Percentiles rank a stretch among this genome's conserved stretches.
These are phyloP conservation scores for Calonectria montana DNA, from an alignment of 2,329 filamentous ascomycete genomes.

Conservation along the genomic window DNA sequence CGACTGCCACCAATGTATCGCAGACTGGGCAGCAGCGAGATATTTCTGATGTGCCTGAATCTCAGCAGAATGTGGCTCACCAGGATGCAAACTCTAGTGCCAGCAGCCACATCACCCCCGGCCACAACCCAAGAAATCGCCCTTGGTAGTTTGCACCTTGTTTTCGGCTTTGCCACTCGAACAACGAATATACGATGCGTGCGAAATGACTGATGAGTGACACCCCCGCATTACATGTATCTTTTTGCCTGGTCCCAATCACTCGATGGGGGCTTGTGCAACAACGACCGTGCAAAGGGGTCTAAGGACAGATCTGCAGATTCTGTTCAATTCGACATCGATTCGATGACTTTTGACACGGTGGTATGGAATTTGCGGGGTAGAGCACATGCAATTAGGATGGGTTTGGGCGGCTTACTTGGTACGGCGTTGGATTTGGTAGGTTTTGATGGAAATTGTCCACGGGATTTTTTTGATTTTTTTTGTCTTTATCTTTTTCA, in stretches of 20 bases:
- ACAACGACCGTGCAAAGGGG: neutral
- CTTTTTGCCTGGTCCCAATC: neutral
- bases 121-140: conserved; percentile 24
- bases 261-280: neutral
- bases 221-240: neutral
- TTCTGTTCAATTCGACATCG: neutral
- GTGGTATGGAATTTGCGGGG: conserved; percentile 15
- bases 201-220: neutral
- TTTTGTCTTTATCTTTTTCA: conserved; percentile 11
- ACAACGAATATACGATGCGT: neutral
- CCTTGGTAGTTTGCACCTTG: conserved; percentile 26
- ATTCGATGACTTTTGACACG: conserved; percentile 9
- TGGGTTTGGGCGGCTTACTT: conserved; percentile 17
- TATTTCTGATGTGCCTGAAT: conserved; percentile 14
- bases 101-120: neutral
- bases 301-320: conserved; percentile 11
- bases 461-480: conserved; percentile 27
- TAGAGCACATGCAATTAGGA: conserved; percentile 23
- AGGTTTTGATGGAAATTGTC: conserved; percentile 36
- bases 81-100: neutral
- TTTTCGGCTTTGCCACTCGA: neutral
- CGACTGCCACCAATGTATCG: conserved; percentile 9
- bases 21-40: conserved; percentile 15
- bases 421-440: conserved; percentile 34
- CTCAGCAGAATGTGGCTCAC: neutral